Conservation (phyloP, 306 rosid species). For the Inga laurina region DNA sequence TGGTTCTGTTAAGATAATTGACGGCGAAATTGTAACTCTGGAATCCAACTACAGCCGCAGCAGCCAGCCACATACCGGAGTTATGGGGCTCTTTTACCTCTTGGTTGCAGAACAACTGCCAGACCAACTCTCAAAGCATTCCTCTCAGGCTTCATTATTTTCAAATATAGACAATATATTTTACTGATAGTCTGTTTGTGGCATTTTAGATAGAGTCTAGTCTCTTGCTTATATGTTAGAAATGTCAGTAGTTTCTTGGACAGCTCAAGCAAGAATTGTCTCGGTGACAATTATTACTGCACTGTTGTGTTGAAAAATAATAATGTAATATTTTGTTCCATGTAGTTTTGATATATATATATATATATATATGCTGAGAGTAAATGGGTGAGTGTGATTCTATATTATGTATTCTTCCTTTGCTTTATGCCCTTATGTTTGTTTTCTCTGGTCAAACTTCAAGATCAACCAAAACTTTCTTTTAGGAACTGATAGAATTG, state of each 20-base stretch:
- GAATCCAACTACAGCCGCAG: constrained; percentile 54
- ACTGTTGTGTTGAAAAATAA: no score
- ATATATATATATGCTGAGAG: no score
- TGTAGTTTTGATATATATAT: no score
- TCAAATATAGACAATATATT: not conserved
- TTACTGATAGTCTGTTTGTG: not conserved
- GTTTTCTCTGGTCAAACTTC: not conserved
- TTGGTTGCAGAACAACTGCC: constrained; percentile 68
- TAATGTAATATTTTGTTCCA: no score
- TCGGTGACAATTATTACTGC: no score
- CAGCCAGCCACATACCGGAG: constrained; percentile 57
- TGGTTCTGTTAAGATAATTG: constrained; percentile 59
- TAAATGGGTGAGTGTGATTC: not conserved
- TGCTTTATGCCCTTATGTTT: not conserved
- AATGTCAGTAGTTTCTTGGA: not conserved
- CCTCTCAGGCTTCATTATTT: constrained; percentile 27
- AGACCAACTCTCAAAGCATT: not conserved
- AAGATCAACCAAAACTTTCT: no score
- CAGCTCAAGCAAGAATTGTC: not conserved
- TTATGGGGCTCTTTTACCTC: constrained; percentile 76
- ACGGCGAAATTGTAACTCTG: constrained; percentile 57
- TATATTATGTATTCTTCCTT: not conserved
- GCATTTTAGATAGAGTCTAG: not conserved
- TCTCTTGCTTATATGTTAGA: not conserved
- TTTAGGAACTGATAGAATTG: no score